Conservation (phyloP, 2,329 filamentous ascomycete genomes). For the Grosmannia huntii region DNA sequence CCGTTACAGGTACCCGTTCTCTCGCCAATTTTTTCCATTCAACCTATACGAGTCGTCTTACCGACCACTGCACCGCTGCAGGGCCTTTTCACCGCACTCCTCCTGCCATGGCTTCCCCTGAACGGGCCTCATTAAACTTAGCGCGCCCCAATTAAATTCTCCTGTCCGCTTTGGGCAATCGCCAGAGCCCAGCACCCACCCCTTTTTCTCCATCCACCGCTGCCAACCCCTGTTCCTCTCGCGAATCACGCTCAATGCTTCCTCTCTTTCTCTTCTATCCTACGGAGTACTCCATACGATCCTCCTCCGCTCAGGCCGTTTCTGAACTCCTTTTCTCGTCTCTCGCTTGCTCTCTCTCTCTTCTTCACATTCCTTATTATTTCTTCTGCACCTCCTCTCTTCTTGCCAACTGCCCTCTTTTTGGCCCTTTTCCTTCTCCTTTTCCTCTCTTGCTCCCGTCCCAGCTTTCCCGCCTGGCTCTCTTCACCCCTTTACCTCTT, state of each 20-base stretch:
- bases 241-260: neutral
- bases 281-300: constrained; percentile 1
- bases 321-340: constrained; percentile 8
- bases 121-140: constrained; percentile 27
- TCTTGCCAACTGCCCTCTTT: constrained; percentile 9
- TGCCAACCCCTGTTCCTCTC: constrained; percentile 7
- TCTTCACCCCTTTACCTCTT: constrained; percentile 14
- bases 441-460: constrained; percentile 8
- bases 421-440: constrained; percentile 9
- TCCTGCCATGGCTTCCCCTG: constrained; percentile 10
- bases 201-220: constrained; percentile 13
- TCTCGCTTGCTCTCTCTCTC: constrained; percentile 5
- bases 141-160: constrained; percentile 24
- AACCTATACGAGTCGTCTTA: neutral
- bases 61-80: neutral
- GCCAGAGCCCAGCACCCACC: constrained; percentile 16
- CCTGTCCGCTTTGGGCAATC: constrained; percentile 24
- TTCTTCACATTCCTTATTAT: neutral
- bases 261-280: constrained; percentile 1
- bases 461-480: constrained; percentile 16
- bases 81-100: neutral
- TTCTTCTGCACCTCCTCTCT: constrained; percentile 1
- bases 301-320: constrained; percentile 1
- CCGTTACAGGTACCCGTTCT: neutral
- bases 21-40: neutral